Base-by-base conservation (phyloP, 371 early-diverging fungal species). In the Apophysomyces sp. region DNA sequence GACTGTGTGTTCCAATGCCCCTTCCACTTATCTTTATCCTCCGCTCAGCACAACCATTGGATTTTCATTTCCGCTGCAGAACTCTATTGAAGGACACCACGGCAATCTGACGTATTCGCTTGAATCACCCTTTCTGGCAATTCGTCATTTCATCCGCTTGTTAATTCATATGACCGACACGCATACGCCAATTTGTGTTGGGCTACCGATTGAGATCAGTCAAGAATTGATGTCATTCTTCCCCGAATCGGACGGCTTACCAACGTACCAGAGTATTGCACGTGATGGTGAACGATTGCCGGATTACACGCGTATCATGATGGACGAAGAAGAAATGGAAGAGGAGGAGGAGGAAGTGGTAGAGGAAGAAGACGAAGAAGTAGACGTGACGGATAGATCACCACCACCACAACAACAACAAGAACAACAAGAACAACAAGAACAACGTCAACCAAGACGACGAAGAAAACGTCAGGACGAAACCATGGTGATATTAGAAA, bases 41-140 rank as follows among this genome's bases (percentile, higher is more conserved):
- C 74, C 74, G 24, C 30, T 71, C 24, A 58, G 65, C 54, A 68
- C 64, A n/a, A 15, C 27, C 34, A 70, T 74, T 60, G 39, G 63
- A 59, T 74, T 74, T 54, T 63, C 68, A 58, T 74, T 72, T 54
- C 71, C 74, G 15, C 31, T 68, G 29, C 18, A 28, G n/a, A 6
- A 15, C n/a, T n/a, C 21, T 13, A 13, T 6, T 7, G 16, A 18
- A 41, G 18, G 16, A 41, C 15, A 13, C 3, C 26, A 30, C 9
- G 58, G 57, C 8, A 1, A 30, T 29, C 51, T 71, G 24, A 62
- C 56, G 8, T 65, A 66, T 53, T 62, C 76, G 4, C 63, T 75
- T 13, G 76, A 75, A n/a, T 72, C 76, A 21, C 72, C 76, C 2
- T 75, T 67, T 56, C 57, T 72, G 8, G 56, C 56, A 2, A 62